phyloP scores from a whole-genome alignment of 768 basidiomycete genomes.

The Boletus speciosus region DNA sequence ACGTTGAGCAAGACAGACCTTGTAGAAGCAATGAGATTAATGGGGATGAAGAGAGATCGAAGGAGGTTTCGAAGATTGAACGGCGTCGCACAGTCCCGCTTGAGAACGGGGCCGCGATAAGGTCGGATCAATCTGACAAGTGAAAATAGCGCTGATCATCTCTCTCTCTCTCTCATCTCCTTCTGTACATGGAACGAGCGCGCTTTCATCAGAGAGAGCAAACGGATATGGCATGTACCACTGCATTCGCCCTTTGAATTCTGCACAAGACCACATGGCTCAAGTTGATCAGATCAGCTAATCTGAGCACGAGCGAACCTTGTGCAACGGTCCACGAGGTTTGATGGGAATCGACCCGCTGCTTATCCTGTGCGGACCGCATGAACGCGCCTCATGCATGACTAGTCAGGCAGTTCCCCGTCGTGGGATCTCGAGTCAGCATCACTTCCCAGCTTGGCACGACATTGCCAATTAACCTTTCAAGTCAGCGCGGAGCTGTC shows the following conservation, averaged over 20 bases:
- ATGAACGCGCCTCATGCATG: too few relatives aligned
- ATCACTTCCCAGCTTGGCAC: too few relatives aligned
- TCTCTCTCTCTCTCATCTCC: background rate
- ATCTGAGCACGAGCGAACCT: background rate
- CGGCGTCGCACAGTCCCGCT: conserved; percentile 6
- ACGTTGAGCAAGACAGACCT: background rate
- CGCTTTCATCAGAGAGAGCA: background rate
- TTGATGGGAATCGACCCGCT: too few relatives aligned
- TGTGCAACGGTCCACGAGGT: too few relatives aligned
- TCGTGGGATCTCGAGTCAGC: conserved; percentile 15
- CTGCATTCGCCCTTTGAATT: background rate
- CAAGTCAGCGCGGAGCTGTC: too few relatives aligned
- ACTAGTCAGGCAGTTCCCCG: conserved; percentile 8
- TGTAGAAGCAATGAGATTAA: background rate
- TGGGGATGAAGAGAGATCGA: conserved; percentile 5
- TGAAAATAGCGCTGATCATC: conserved; percentile 15
- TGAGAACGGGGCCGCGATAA: conserved; percentile 12
- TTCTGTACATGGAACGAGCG: conserved; percentile 5
- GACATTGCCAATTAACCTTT: background rate
- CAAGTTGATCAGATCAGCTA: background rate
- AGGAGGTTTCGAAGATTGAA: conserved; percentile 13
- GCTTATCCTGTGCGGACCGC: too few relatives aligned
- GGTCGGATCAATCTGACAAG: conserved; percentile 20
- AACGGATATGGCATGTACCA: background rate
- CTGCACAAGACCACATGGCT: background rate